phyloP scores from a whole-genome alignment of 2,329 filamentous ascomycete species.

The Apiospora rasikravindrae region DNA sequence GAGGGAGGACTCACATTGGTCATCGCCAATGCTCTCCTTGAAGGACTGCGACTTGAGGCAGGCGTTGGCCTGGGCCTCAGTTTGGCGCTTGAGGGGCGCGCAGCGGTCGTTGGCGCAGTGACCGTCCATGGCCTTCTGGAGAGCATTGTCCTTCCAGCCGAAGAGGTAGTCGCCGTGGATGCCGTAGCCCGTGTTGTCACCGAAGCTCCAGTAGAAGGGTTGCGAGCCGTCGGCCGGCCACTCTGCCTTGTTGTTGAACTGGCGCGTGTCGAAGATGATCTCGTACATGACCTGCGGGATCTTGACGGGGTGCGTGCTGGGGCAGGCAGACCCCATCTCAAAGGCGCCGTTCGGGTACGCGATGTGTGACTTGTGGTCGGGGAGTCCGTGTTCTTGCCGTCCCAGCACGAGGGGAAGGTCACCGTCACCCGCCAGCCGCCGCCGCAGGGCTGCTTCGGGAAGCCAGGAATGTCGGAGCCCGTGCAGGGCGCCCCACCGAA shows the following conservation, averaged over 20 bases:
- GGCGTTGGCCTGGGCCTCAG: constrained; percentile 36
- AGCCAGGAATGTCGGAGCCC: constrained; percentile 36
- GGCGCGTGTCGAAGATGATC: constrained; percentile 46
- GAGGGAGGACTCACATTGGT: constrained; percentile 17
- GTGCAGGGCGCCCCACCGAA: constrained; percentile 40
- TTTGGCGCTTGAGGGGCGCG: constrained; percentile 37
- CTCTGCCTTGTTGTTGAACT: constrained; percentile 40
- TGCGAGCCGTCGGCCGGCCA: constrained; percentile 41
- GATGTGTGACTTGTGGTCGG: constrained; percentile 40
- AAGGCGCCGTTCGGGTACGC: constrained; percentile 38
- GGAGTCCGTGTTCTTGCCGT: constrained; percentile 40
- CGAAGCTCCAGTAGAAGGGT: constrained; percentile 39
- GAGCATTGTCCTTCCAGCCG: constrained; percentile 44
- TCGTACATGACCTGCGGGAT: constrained; percentile 49
- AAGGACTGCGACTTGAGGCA: constrained; percentile 36
- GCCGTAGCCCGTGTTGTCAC: constrained; percentile 42
- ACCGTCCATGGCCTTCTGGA: constrained; percentile 42
- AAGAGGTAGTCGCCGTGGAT: constrained; percentile 47
- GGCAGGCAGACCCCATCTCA: constrained; percentile 36
- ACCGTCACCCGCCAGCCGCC: neutral
- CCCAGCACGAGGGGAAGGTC: constrained; percentile 34
- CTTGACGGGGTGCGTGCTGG: constrained; percentile 37
- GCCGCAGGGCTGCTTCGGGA: constrained; percentile 32
- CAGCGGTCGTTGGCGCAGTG: constrained; percentile 42
- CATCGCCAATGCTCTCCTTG: constrained; percentile 32